Evolutionary conservation across 805 yeast species (phyloP).

Genomic region (Candida loeiensis): DNA sequence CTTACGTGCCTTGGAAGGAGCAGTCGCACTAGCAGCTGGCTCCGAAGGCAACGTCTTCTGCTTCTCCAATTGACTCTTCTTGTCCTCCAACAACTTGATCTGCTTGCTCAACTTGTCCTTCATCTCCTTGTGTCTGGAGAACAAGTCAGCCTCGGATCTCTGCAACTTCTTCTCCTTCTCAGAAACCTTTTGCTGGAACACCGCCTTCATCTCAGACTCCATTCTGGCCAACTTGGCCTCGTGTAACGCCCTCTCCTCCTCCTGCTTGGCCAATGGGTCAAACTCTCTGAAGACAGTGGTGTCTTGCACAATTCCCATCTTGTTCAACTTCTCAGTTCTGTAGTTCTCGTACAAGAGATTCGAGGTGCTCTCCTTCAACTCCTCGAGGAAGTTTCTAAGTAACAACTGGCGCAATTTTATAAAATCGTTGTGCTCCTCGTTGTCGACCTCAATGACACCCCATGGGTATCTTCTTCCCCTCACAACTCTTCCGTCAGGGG

Average conservation of each 20-base stretch:
- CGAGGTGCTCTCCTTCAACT: constrained; percentile 81
- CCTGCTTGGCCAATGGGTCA: constrained; percentile 88
- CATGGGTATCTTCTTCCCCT: constrained; percentile 95
- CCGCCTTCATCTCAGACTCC: constrained; percentile 95
- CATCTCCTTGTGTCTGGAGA: constrained; percentile 94
- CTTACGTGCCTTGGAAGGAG: constrained; percentile 61
- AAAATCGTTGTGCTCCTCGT: constrained; percentile 91
- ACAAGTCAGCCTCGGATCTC: constrained; percentile 93
- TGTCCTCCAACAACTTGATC: constrained; percentile 85
- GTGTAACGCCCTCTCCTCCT: constrained; percentile 88
- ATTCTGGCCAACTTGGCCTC: constrained; percentile 90
- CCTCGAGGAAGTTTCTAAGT: constrained; percentile 89
- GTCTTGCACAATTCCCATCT: constrained; percentile 90
- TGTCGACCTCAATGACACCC: constrained; percentile 95
- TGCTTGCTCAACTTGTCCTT: constrained; percentile 89
- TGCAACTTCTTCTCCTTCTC: constrained; percentile 97
- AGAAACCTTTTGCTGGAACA: constrained; percentile 92
- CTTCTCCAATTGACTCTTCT: constrained; percentile 73
- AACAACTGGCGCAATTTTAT: constrained; percentile 82
- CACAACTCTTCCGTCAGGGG: constrained; percentile 71
- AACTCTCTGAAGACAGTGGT: constrained; percentile 89
- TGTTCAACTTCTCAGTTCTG: constrained; percentile 74
- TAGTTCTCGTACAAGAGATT: constrained; percentile 79
- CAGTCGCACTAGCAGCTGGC: constrained; percentile 47
- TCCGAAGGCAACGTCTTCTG: constrained; percentile 50